These are phyloP conservation scores for Rhynchosporium graminicola DNA, from an alignment of 2,329 filamentous ascomycete species.

Conservation along the genomic window DNA sequence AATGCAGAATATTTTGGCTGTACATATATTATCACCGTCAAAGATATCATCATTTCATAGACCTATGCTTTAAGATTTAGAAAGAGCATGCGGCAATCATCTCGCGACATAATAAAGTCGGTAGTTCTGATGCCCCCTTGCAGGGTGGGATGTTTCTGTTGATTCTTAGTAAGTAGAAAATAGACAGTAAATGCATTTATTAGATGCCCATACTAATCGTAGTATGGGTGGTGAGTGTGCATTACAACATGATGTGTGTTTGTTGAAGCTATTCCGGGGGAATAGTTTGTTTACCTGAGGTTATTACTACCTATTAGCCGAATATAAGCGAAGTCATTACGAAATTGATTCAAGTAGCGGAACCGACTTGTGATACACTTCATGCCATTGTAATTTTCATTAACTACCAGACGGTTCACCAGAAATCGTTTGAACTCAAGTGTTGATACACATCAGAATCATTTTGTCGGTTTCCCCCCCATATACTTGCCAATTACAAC, in stretches of 20 bases:
- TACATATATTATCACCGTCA: not conserved
- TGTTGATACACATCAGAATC: too few species aligned
- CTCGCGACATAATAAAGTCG: not conserved
- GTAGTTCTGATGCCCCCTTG: not conserved
- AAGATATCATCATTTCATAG: not conserved
- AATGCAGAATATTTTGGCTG: not conserved
- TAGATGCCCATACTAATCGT: not conserved
- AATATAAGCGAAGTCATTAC: too few species aligned
- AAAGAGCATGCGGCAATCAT: not conserved
- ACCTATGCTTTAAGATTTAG: not conserved
- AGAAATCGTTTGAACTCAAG: too few species aligned
- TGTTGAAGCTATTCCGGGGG: too few species aligned
- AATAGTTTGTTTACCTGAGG: too few species aligned
- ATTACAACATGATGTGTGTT: too few species aligned
- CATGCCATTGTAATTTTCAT: too few species aligned
- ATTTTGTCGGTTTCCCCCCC: too few species aligned
- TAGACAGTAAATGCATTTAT: not conserved
- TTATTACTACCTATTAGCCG: too few species aligned
- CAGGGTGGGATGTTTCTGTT: not conserved
- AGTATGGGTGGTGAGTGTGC: not conserved
- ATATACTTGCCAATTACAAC: conserved; percentile 48
- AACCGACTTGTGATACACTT: too few species aligned
- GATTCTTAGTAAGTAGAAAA: not conserved
- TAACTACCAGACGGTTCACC: too few species aligned
- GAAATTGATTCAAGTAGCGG: too few species aligned